Evolutionary conservation across 352 stramenopile genomes (phyloP).

Genomic region (Phytophthora pinifolia): DNA sequence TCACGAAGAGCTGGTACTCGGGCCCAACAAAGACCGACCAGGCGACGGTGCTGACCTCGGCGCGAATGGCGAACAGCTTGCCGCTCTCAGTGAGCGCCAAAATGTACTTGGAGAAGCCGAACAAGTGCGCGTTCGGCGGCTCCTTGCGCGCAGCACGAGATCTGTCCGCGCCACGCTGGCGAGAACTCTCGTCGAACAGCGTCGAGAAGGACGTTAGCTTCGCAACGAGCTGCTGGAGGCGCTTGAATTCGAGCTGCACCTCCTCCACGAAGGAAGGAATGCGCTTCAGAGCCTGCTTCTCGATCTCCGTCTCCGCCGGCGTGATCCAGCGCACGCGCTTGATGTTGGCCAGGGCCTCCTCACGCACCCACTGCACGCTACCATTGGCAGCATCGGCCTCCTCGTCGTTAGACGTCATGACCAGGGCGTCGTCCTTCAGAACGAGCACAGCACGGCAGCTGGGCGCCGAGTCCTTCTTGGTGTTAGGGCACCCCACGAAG

Average conservation of each 20-base stretch:
- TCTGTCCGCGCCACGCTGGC: constrained; percentile 25
- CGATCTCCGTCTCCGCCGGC: constrained; percentile 71
- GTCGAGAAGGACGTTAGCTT: constrained; percentile 48
- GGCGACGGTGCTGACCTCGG: constrained; percentile 66
- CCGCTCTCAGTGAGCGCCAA: constrained; percentile 72
- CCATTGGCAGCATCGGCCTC: constrained; percentile 20
- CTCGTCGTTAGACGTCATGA: constrained; percentile 73
- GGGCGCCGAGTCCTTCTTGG: constrained; percentile 53
- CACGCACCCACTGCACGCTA: constrained; percentile 70
- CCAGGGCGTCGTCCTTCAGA: constrained; percentile 67
- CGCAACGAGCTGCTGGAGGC: constrained; percentile 49
- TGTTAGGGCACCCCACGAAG: constrained; percentile 57
- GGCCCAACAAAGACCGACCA: constrained; percentile 72
- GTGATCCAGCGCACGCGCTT: constrained; percentile 80
- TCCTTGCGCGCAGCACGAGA: constrained; percentile 50
- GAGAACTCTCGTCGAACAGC: constrained; percentile 47
- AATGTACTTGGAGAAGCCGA: constrained; percentile 86
- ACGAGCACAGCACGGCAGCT: constrained; percentile 64
- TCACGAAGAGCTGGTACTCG: constrained; percentile 77
- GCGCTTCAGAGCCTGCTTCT: constrained; percentile 67
- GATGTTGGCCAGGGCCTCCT: constrained; percentile 78
- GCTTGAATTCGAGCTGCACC: constrained; percentile 56
- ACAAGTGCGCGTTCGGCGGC: constrained; percentile 69
- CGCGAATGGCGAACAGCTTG: constrained; percentile 81
- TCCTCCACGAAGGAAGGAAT: constrained; percentile 80